Base-by-base conservation (phyloP, 1,139 yeast species). In the Meyerozyma smithsonii region DNA sequence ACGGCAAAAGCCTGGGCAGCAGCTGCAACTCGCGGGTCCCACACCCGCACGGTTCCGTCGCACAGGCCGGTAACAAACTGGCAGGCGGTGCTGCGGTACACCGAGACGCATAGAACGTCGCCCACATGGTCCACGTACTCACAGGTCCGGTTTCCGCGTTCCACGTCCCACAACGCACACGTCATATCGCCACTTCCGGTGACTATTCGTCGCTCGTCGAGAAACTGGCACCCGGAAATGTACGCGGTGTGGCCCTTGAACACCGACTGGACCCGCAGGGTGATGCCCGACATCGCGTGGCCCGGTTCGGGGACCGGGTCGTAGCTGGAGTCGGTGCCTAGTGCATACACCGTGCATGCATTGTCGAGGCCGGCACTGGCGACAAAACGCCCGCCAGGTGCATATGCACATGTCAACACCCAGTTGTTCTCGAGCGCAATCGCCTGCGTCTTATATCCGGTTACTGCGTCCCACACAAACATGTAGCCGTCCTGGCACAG, bases 401-500 rank as follows among this genome's bases (percentile, higher is more conserved):
- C 77, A 30, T 79, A 72, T 3, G 84, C 88, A 63, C 95, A 82
- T 1, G 87, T 65, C 41, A 87, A 69, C 1, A 85, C 88, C 87
- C 95, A 89, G 36, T 81, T 82, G 41, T 84, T 84, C 42, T 81
- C 84, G 42, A 83, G 61, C 5, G 77, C 72, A 14, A 89, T 77
- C 1, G 89, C 89, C 45, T 81, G 79, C 42, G 75, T 70, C 55
- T 90, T 90, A 48, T 75, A 66, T 2, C 92, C 92, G 1, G 87
- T 77, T 2, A 74, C 66, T 0, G 89, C 74, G 57, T 89, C 92
- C 97, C 97, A 90, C 23, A 88, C 61, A 36, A 90, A 70, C 69
- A 88, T 71, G 54, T 78, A 84, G 2, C 96, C 96, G 60, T 90
- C 97, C 56, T 87, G 96, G 25, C 94, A 81, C 0, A 89, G 88